Evolutionary conservation across 2,329 filamentous ascomycete genomes (phyloP).

Genomic region (Tolypocladium cylindrosporum): DNA sequence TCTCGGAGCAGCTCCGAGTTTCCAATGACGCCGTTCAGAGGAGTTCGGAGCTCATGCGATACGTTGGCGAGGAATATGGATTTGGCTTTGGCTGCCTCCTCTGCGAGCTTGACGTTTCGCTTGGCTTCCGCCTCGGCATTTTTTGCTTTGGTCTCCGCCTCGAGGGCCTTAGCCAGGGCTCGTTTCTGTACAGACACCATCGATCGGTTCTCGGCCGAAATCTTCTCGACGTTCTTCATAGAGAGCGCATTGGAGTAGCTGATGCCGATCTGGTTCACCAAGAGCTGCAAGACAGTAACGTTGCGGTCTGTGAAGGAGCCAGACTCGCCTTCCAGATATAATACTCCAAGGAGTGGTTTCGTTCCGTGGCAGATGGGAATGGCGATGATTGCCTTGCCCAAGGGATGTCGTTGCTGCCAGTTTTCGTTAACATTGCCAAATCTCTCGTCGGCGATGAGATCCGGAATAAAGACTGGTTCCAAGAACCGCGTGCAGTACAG

Average conservation of each 20-base stretch:
- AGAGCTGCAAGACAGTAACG: slow-evolving; percentile 54
- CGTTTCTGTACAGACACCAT: slow-evolving; percentile 72
- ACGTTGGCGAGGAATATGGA: slow-evolving; percentile 74
- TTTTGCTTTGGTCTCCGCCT: slow-evolving; percentile 68
- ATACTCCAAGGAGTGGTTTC: slow-evolving; percentile 59
- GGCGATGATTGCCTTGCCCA: slow-evolving; percentile 67
- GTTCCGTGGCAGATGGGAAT: slow-evolving; percentile 67
- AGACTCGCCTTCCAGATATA: slow-evolving; percentile 67
- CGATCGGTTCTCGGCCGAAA: slow-evolving; percentile 65
- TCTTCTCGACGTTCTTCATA: slow-evolving; percentile 64
- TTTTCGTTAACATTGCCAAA: slow-evolving; percentile 65
- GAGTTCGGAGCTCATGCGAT: slow-evolving; percentile 71
- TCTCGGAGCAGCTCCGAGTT: slow-evolving; percentile 78
- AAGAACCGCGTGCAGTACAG: slow-evolving; percentile 69
- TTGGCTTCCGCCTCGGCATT: slow-evolving; percentile 66
- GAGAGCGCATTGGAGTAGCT: slow-evolving; percentile 59
- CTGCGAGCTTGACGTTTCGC: slow-evolving; percentile 69
- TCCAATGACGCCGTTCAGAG: slow-evolving; percentile 80
- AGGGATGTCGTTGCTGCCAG: slow-evolving; percentile 59
- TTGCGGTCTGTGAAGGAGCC: slow-evolving; percentile 70
- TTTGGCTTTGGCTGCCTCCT: slow-evolving; percentile 76
- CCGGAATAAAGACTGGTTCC: slow-evolving; percentile 64
- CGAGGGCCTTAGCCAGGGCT: slow-evolving; percentile 60
- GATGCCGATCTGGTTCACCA: slow-evolving; percentile 71
- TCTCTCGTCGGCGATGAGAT: slow-evolving; percentile 64